Conservation (phyloP, 768 basidiomycete genomes). For the Boletus vermiculosoides region DNA sequence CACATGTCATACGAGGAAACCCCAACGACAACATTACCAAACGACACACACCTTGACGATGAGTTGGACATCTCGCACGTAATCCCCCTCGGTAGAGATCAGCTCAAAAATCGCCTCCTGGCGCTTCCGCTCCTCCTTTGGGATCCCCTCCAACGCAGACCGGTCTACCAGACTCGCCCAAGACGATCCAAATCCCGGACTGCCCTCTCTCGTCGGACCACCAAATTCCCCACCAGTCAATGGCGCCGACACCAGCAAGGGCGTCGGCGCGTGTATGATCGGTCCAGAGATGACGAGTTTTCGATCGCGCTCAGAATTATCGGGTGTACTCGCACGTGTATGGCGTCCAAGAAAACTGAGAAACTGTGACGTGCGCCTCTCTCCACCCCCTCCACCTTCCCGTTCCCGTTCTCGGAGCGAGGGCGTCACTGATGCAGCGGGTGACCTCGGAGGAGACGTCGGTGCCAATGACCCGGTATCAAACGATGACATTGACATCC, state of each 20-base stretch:
- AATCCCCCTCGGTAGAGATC: slow-evolving; percentile 85
- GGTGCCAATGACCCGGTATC: slow-evolving; percentile 38
- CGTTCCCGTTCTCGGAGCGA: slow-evolving; percentile 26
- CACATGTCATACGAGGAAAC: background rate
- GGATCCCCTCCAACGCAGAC: slow-evolving; percentile 78
- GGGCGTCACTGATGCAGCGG: slow-evolving; percentile 32
- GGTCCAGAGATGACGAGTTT: slow-evolving; percentile 67
- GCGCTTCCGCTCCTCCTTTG: slow-evolving; percentile 72
- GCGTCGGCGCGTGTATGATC: slow-evolving; percentile 41
- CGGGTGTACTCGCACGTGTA: slow-evolving; percentile 46
- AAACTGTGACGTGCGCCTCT: slow-evolving; percentile 47
- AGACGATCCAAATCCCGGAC: slow-evolving; percentile 68
- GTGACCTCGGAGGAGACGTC: slow-evolving; percentile 43
- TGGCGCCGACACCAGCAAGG: slow-evolving; percentile 5
- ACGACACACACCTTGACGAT: slow-evolving; percentile 81
- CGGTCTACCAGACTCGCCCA: slow-evolving; percentile 93
- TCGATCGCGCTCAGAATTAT: slow-evolving; percentile 41
- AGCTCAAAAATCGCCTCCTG: slow-evolving; percentile 98
- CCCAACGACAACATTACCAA: background rate
- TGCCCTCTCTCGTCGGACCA: slow-evolving; percentile 41
- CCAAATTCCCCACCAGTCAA: background rate
- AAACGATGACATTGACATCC: slow-evolving; percentile 64
- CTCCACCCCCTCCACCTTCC: slow-evolving; percentile 19
- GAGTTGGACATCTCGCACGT: slow-evolving; percentile 88
- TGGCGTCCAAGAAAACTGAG: slow-evolving; percentile 61